Conservation (phyloP, 202 grass and related monocot species). For the Thinopyrum obtusiflorum region DNA sequence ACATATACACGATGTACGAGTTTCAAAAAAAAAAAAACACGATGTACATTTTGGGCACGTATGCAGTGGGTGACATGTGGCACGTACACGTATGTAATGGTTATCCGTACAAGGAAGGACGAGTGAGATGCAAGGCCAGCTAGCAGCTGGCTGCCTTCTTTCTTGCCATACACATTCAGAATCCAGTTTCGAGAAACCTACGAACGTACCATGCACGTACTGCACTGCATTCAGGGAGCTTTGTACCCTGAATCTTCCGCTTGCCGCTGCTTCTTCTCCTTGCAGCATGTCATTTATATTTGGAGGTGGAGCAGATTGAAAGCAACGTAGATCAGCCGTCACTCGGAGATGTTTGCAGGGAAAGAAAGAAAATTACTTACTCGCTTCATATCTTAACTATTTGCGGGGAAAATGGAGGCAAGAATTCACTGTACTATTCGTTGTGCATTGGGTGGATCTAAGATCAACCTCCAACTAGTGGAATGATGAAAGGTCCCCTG, state of each 20-base stretch:
- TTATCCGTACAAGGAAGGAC: conserved; percentile 42
- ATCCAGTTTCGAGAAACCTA: neutral
- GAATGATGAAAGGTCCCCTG: neutral
- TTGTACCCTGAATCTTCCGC: neutral
- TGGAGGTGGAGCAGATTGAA: neutral
- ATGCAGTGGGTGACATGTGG: neutral
- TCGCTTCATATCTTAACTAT: neutral
- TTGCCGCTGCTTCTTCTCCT: neutral
- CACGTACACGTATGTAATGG: neutral
- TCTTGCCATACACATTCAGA: neutral
- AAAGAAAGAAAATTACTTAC: neutral
- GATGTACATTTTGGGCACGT: neutral
- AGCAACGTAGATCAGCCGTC: neutral
- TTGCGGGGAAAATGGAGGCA: neutral
- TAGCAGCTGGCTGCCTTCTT: neutral
- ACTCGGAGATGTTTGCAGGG: neutral
- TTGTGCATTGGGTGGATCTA: too few relatives aligned
- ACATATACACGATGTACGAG: neutral
- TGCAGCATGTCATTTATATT: neutral
- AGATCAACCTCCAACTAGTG: too few relatives aligned
- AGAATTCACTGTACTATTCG: neutral
- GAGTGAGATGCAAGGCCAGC: conserved; percentile 13
- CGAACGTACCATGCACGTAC: neutral
- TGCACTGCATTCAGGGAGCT: neutral
- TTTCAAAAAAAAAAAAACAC: too few relatives aligned